Evolutionary conservation across 208 protist genomes (phyloP), one percentile per base, ranked within the genome.

Genomic region (Borovskyia barvae): DNA sequence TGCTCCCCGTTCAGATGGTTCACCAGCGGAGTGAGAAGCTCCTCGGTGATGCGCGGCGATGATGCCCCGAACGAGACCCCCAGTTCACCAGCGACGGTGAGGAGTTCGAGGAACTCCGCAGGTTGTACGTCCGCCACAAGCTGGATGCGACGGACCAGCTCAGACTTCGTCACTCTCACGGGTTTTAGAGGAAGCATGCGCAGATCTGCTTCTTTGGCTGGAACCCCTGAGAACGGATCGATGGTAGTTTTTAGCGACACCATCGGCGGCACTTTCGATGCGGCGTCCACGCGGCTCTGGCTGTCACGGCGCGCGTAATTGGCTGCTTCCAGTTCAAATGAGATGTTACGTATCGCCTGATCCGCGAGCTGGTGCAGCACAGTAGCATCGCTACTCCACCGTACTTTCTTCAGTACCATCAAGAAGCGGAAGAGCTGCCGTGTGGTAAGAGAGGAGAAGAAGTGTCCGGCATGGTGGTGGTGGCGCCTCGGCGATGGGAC

Each of bases 361-460:
- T 89, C 79, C 0, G 77, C 66, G 36, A 93, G 72, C 17, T 77
- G 69, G 55, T 82, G 77, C 57, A 93, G 48, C 20, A 46, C 45
- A 3, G 60, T 22, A 19, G 72, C 61, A 48, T 84, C 66, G 0
- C 70, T 80, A 32, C 56, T 58, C 76, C 78, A 90, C 19, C 66
- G 55, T 54, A 83, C 78, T 15, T 52, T 43, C 53, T 74, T 69
- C 42, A 89, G 65, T 41, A 93, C 79, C 40, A 50, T 57, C 7
- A 93, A 68, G 14, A 77, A 47, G 52, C 86, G 86, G 65, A 80
- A 93, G 20, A 93, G 37, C 51, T 92, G 81, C n/a, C 85, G 66
- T 12, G 85, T 92, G 1, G 81, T 85, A 15, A 92, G 62, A 7
- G 78, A 75, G 33, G 81, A 87, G 57, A 92, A 92, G 8, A 92